Base-by-base conservation (phyloP, 768 basidiomycete species). In the Kwoniella bestiolae region DNA sequence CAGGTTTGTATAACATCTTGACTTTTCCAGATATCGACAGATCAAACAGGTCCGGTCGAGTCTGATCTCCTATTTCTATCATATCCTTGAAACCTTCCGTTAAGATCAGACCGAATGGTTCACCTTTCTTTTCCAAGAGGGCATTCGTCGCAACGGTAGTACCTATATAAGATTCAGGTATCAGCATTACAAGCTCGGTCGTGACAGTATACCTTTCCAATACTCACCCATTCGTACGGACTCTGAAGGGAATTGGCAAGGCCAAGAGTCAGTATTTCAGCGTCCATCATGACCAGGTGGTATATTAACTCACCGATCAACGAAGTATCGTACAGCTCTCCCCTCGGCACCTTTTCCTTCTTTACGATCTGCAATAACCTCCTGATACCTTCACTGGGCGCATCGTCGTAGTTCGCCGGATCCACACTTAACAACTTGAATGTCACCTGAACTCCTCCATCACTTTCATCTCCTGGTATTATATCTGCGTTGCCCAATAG, bases 381-480 rank as follows among this genome's bases (percentile, higher is more conserved):
- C 14, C 76, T 46, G 16, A 77, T 73, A 0, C 73, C 71, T 67
- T 72, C 71, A 52, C 92, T 95, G 0, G 95, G 94, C 0, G 94
- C 94, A 83, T 98, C 94, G 3, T 83, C 81, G 81, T 98, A 97
- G 56, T 75, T 76, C 16, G 82, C 83, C 0, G 90, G 87, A 82
- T 97, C 95, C 79, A 92, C 90, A 0, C 92, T 94, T 49, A 96
- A 82, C 1, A 97, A 87, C 71, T 78, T 78, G 66, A 78, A 73
- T 18, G 70, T 69, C 44, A 72, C 32, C 62, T 75, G 70, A 11
- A 67, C 67, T 25, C 65, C 66, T 3, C 49, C 60, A 44, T 61
- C 26, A 8, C 29, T 49, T 25, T 60, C 31, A 11, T 34, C 60
- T 29, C 52, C 44, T 7, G 69, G 64, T 44, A 74, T 70, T 41